Base-by-base conservation (phyloP, 176 grass and related monocot species). In the Saccharum officinarum region DNA sequence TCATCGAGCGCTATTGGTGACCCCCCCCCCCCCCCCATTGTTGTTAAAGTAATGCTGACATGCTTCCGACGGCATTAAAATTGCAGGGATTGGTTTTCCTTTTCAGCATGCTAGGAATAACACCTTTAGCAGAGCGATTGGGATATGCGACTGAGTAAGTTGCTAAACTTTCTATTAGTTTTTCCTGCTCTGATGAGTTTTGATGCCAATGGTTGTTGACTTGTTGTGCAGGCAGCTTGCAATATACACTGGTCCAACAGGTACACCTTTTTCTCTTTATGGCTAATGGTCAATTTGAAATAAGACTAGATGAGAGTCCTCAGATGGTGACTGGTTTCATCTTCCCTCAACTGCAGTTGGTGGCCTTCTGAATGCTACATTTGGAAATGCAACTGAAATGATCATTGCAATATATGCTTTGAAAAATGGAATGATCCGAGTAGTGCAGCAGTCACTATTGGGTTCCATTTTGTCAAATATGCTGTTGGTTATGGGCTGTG, bases 381-480 rank as follows among this genome's bases (percentile, higher is more conserved):
- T 92, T n/a, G 95, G 95, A 76, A 98, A 98, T 84, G 92, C 89
- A 38, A 90, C 95, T 50, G 92, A 98, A 83, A 90, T 98, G 84
- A 93, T 98, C 76, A 92, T 98, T 67, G 95, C 95, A 46, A 75
- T 98, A 47, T 91, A 92, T 69, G 92, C 95, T 62, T 69, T 98
- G 71, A 92, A 93, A 76, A 93, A 91, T 73, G 89, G 87, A 73
- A 98, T 92, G 92, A 89, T 95, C 18, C 57, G 90, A 70, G 85
- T 98, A 61, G 87, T 98, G 38, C 92, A 98, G 54, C 92, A 94
- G 75, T 93, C 95, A 34, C 76, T 98, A 31, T 77, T 98, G 20
- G 92, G 95, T 80, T 98, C 95, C 37, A 93, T 98, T 85, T 80
- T 98, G 67, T 98, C 95, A 71, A 98, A 98, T 79, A 92, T 98